Base-by-base conservation (phyloP, 768 basidiomycete species). In the Pleurotus giganteus region DNA sequence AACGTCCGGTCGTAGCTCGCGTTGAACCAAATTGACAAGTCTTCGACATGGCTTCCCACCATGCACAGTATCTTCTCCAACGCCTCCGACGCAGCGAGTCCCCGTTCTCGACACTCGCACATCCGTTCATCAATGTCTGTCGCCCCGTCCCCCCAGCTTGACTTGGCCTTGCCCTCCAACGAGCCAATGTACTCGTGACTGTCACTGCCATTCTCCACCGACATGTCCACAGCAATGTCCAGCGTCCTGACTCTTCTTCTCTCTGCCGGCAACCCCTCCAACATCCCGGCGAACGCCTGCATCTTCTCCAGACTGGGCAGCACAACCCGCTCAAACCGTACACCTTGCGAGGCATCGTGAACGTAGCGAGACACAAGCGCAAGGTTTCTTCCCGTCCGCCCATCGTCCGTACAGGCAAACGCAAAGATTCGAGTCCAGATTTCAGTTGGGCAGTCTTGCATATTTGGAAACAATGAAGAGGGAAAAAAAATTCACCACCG, bases 351-450 rank as follows among this genome's bases (percentile, higher is more conserved):
- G 2, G 61, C 49, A 7, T 65, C 56, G 47, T 60, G 58, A 50
- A 72, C 61, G 57, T 58, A 64, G 23, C 61, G 59, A 34, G 73
- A 75, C 26, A 72, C 71, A 26, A 69, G 65, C 21, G 72, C 68
- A 11, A 74, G 65, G 4, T 71, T 63, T 7, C 71, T 66, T 2
- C 70, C 74, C 2, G 72, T 73, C 5, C 50, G 53, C 29, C 73
- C 71, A 37, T 67, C 63, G 56, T 74, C 73, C 24, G 65, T 62
- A 61, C 74, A 75, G 3, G 74, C 72, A 12, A 64, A 60, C 15
- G 50, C 51, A 57, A 74, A 73, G 15, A 73, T 70, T 13, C 59
- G 51, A 7, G 57, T 57, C 36, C 60, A 68, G 17, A 73, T 55
- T 58, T 73, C 70, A 2, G 64, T 44, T 6, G 71, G 69, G 4